Conservation (phyloP, 1,139 yeast genomes). For the Suhomyces anneliseae region DNA sequence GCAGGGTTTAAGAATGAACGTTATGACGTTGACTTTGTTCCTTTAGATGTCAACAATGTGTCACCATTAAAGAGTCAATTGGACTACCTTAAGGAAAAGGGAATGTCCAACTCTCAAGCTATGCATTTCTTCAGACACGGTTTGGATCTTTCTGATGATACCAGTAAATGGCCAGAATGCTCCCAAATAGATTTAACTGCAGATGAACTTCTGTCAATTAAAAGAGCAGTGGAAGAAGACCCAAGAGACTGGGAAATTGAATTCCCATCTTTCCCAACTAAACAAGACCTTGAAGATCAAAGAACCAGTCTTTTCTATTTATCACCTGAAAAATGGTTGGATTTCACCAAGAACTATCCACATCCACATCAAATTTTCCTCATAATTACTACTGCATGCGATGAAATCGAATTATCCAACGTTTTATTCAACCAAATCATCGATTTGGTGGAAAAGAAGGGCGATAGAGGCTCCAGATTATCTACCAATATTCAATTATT, state of each 20-base stretch:
- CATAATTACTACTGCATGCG: conserved; percentile 4
- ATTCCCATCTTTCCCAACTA: conserved; percentile 13
- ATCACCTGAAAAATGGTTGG: conserved; percentile 6
- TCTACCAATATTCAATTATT: conserved; percentile 12
- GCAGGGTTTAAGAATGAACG: conserved; percentile 17
- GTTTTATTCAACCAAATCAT: conserved; percentile 17
- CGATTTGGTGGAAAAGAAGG: conserved; percentile 10
- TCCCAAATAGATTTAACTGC: conserved; percentile 24
- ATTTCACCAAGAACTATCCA: conserved; percentile 4
- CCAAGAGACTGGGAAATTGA: conserved; percentile 17
- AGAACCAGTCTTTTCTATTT: conserved; percentile 34
- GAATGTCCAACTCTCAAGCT: conserved; percentile 43
- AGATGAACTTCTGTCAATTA: conserved; percentile 23
- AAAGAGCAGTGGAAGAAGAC: conserved; percentile 13
- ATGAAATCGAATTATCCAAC: conserved; percentile 3
- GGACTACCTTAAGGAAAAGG: conserved; percentile 43
- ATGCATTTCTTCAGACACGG: conserved; percentile 36
- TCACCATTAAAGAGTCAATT: conserved; percentile 53
- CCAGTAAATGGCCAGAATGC: conserved; percentile 25
- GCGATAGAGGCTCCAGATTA: conserved; percentile 12
- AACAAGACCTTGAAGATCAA: conserved; percentile 28
- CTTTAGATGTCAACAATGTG: conserved; percentile 49
- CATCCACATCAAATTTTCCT: conserved; percentile 5
- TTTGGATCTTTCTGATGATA: conserved; percentile 20
- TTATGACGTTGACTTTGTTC: conserved; percentile 37